Conservation (phyloP, 2,329 filamentous ascomycete genomes). For the Xylariomycetidae sp. region DNA sequence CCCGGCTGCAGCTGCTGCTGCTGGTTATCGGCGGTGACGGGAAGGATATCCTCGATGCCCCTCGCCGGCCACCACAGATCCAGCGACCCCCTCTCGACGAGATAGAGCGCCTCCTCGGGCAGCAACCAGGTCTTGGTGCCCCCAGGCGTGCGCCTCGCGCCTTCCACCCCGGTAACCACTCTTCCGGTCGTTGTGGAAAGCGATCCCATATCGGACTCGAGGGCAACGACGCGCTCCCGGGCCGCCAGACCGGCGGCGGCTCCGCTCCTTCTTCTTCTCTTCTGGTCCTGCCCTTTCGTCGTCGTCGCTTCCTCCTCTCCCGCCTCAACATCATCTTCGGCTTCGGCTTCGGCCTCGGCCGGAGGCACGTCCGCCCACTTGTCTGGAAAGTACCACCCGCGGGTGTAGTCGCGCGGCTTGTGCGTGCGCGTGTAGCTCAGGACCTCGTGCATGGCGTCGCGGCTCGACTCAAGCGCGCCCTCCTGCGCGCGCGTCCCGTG, state of each 20-base stretch:
- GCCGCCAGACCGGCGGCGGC: constrained; percentile 30
- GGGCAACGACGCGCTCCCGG: constrained; percentile 54
- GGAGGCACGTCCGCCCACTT: constrained; percentile 36
- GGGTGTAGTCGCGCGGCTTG: constrained; percentile 56
- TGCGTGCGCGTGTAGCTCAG: constrained; percentile 74
- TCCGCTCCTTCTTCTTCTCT: constrained; percentile 21
- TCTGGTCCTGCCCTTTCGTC: constrained; percentile 13
- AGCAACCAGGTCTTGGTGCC: constrained; percentile 73
- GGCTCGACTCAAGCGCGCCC: constrained; percentile 71
- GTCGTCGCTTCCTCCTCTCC: constrained; percentile 5
- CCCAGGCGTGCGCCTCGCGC: constrained; percentile 49
- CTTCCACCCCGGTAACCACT: constrained; percentile 46
- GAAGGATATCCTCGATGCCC: constrained; percentile 45
- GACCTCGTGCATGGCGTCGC: constrained; percentile 84
- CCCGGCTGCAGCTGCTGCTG: constrained; percentile 16
- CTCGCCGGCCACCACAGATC: constrained; percentile 78
- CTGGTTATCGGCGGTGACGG: constrained; percentile 23
- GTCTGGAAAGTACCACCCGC: constrained; percentile 72
- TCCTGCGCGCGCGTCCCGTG: constrained; percentile 83
- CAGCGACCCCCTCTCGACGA: constrained; percentile 81
- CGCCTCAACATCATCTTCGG: constrained; percentile 13
- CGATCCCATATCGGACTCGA: constrained; percentile 67
- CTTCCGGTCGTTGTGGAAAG: constrained; percentile 74
- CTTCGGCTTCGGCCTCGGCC: constrained; percentile 8
- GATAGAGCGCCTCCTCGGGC: constrained; percentile 85